Evolutionary conservation across 371 early-diverging fungal genomes (phyloP).

Genomic region (Chytridium lagenaria): DNA sequence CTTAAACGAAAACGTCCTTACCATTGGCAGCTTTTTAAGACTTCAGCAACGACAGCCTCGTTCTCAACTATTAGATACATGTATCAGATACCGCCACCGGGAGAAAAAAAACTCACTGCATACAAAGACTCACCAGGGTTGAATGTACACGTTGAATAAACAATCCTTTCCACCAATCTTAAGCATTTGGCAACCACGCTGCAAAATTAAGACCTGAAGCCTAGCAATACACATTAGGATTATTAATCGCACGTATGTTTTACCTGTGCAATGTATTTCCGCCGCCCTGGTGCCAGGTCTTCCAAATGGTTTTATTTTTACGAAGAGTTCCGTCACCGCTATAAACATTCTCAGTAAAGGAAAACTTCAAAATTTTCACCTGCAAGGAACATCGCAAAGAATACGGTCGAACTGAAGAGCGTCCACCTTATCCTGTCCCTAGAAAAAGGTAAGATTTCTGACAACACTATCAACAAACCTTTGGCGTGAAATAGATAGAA

Average conservation of each 20-base stretch:
- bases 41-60: constrained; percentile 93
- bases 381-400: constrained; percentile 97
- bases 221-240: constrained; percentile 33
- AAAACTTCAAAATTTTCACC: constrained; percentile 18
- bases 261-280: constrained; percentile 84
- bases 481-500: constrained; percentile 59
- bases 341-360: constrained; percentile 23
- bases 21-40: constrained; percentile 67
- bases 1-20: background rate
- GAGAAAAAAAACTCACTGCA: background rate
- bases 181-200: constrained; percentile 86
- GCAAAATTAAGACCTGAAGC: constrained; percentile 87
- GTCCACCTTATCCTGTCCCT: constrained; percentile 18
- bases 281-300: constrained; percentile 78
- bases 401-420: constrained; percentile 90
- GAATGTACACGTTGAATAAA: constrained; percentile 99
- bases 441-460: background rate
- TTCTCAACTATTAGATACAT: constrained; percentile 80
- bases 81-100: too few species aligned
- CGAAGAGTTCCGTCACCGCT: constrained; percentile 99
- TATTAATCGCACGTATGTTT: constrained; percentile 20
- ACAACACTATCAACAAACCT: constrained; percentile 19
- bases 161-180: constrained; percentile 94
- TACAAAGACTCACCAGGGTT: constrained; percentile 70
- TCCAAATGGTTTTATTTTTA: constrained; percentile 94